Evolutionary conservation across 2,329 filamentous ascomycete species (phyloP).

Genomic region (Pseudodiploospora longispora): DNA sequence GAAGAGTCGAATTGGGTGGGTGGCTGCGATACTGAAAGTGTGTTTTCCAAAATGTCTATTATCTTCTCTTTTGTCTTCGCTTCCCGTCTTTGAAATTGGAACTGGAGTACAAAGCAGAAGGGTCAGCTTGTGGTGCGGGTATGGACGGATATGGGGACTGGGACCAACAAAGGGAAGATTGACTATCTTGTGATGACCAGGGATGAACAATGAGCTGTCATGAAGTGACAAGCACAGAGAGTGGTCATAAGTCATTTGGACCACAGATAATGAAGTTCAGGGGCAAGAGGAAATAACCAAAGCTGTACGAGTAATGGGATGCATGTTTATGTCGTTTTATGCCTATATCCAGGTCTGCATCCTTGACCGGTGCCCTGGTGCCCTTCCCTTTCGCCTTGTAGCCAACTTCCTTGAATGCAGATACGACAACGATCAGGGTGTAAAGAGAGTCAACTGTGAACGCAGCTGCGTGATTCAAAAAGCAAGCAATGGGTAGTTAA

Average conservation of each 20-base stretch:
- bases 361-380: no score
- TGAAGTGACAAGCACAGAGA: not conserved
- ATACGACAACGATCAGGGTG: no score
- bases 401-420: no score
- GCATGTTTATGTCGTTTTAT: slow-evolving; percentile 3
- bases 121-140: slow-evolving; percentile 6
- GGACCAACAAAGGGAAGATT: not conserved
- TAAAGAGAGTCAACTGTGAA: no score
- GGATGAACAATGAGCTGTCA: not conserved
- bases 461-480: no score
- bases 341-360: not conserved
- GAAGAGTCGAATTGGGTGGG: not conserved
- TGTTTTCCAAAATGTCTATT: not conserved
- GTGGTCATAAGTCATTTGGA: not conserved
- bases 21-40: no score
- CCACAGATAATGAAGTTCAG: slow-evolving; percentile 3
- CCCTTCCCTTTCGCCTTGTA: no score
- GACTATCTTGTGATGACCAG: slow-evolving; percentile 5
- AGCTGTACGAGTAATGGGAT: slow-evolving; percentile 15
- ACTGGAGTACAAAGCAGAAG: not conserved
- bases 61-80: not conserved
- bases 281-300: slow-evolving; percentile 5
- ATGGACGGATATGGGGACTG: not conserved
- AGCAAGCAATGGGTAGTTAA: no score
- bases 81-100: no score